Evolutionary conservation across 2,329 filamentous ascomycete species (phyloP).

Genomic region (Trichoderma guizhouense): DNA sequence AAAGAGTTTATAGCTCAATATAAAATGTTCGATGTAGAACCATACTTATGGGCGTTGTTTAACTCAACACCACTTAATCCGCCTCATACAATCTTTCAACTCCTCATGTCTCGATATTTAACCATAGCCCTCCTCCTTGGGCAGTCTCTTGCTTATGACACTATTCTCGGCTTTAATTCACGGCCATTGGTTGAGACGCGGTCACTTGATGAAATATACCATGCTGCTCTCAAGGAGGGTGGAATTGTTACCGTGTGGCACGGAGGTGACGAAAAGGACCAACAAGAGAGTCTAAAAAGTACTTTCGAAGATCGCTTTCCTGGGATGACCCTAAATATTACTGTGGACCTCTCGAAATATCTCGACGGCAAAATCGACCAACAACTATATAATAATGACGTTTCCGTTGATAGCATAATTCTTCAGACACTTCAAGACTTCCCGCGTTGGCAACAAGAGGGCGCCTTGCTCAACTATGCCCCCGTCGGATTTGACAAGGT

Average conservation of each 20-base stretch:
- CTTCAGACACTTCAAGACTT: slow-evolving; percentile 53
- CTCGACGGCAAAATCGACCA: slow-evolving; percentile 46
- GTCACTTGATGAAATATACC: slow-evolving; percentile 47
- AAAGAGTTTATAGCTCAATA: neutral
- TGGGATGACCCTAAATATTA: slow-evolving; percentile 49
- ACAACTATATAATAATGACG: slow-evolving; percentile 38
- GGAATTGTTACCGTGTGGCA: slow-evolving; percentile 45
- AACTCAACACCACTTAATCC: neutral
- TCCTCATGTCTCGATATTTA: neutral
- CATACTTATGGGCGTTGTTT: neutral
- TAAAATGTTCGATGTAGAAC: neutral
- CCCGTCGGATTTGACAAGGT: slow-evolving; percentile 45
- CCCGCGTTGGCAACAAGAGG: slow-evolving; percentile 48
- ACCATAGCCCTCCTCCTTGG: slow-evolving; percentile 16
- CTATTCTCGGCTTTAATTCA: slow-evolving; percentile 25
- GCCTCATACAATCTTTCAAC: neutral
- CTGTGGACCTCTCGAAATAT: slow-evolving; percentile 55
- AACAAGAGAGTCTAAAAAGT: slow-evolving; percentile 38
- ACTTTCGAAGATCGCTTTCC: slow-evolving; percentile 48
- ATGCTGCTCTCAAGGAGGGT: slow-evolving; percentile 47
- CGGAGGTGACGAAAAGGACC: slow-evolving; percentile 45
- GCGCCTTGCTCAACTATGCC: slow-evolving; percentile 47
- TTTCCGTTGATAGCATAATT: slow-evolving; percentile 44
- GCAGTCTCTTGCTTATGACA: slow-evolving; percentile 24
- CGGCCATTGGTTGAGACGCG: slow-evolving; percentile 38